Evolutionary conservation across 2,329 filamentous ascomycete species (phyloP).

Genomic region (Pseudogymnoascus sp.): DNA sequence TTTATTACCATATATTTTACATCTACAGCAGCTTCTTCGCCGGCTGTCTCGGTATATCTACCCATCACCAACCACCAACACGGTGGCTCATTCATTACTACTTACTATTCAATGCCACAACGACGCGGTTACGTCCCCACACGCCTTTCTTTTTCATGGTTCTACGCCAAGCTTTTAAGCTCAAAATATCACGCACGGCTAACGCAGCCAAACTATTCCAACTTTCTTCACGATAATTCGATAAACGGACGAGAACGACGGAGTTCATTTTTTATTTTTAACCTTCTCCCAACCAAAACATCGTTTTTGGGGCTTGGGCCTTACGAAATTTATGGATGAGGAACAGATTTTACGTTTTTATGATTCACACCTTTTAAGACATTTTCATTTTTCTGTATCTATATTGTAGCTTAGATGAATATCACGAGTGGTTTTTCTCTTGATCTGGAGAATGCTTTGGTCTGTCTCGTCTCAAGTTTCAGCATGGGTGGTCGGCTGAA

Average conservation of each 20-base stretch:
- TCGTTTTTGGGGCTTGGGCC: constrained; percentile 1
- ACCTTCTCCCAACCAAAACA: constrained; percentile 6
- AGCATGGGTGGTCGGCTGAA: background rate
- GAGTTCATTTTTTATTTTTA: background rate
- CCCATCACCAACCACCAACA: background rate
- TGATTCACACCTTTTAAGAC: constrained; percentile 5
- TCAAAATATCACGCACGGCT: constrained; percentile 6
- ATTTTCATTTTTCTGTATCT: constrained; percentile 3
- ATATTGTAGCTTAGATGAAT: constrained; percentile 6
- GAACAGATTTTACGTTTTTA: constrained; percentile 6
- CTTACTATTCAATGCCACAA: background rate
- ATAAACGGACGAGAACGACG: constrained; percentile 6
- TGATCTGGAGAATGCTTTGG: background rate
- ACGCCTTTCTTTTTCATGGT: background rate
- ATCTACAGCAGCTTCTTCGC: background rate
- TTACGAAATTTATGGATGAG: constrained; percentile 4
- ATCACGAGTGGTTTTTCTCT: background rate
- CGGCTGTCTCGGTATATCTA: background rate
- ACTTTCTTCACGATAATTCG: constrained; percentile 2
- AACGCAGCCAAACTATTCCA: background rate
- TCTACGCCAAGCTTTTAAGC: background rate
- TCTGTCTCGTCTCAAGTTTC: background rate
- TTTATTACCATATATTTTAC: constrained; percentile 3
- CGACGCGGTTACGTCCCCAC: background rate
- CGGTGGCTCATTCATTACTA: background rate